Percentiles rank a stretch among this genome's conserved stretches.
Evolutionary conservation across 2,329 filamentous ascomycete genomes (phyloP).

Genomic region (Colletotrichum higginsianum): DNA sequence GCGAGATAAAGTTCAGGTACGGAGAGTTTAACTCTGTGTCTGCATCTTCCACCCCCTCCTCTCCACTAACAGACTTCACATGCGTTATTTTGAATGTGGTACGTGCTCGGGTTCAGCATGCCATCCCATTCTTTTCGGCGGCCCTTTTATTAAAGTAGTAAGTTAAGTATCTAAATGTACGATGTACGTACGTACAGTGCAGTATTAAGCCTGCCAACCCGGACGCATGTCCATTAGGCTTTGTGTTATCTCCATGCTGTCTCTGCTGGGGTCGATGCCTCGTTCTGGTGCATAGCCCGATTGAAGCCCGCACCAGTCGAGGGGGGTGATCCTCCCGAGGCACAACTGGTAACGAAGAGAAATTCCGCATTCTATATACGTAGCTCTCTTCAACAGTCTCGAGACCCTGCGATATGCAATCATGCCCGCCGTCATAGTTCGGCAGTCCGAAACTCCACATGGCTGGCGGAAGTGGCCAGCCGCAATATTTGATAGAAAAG

Average conservation of each 20-base stretch:
- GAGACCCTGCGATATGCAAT: constrained; percentile 32
- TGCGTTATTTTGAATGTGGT: constrained; percentile 3
- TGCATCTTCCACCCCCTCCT: neutral
- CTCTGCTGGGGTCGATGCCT: constrained; percentile 7
- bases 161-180: neutral
- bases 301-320: neutral
- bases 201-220: constrained; percentile 11
- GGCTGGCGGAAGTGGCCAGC: constrained; percentile 21
- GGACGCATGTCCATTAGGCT: constrained; percentile 6
- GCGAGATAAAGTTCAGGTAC: constrained; percentile 14
- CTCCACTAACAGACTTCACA: neutral
- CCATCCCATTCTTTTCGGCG: constrained; percentile 8
- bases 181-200: constrained; percentile 10
- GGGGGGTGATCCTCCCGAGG: constrained; percentile 10
- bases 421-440: constrained; percentile 31
- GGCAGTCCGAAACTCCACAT: constrained; percentile 32
- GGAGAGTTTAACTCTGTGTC: constrained; percentile 15
- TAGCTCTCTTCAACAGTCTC: constrained; percentile 32
- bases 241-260: constrained; percentile 1
- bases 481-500: constrained; percentile 21
- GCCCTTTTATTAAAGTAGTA: constrained; percentile 39
- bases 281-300: constrained; percentile 17
- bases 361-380: constrained; percentile 32
- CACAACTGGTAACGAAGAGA: constrained; percentile 22
- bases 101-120: constrained; percentile 6